A percentile compares a stretch with the other conserved stretches of the same genome.
phyloP scores from a whole-genome alignment of 75 land plant species.

The Sequoiadendron giganteum region DNA sequence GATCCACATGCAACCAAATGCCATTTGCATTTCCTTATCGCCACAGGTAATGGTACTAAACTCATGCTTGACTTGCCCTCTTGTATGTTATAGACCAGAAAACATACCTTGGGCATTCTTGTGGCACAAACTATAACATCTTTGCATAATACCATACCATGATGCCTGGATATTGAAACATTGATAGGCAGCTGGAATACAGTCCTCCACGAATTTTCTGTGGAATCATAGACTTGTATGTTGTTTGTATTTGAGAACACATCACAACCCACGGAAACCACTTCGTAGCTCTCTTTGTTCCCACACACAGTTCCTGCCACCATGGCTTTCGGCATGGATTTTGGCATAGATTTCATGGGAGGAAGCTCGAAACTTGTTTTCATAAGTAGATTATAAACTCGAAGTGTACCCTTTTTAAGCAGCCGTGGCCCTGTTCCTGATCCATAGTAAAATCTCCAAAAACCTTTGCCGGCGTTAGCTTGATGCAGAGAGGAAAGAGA shows the following conservation, averaged over 20 bases:
- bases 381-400: not conserved
- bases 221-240: not conserved
- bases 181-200: not conserved
- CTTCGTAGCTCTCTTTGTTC: not conserved
- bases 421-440: not conserved
- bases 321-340: not conserved
- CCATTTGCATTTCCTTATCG: not conserved
- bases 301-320: not conserved
- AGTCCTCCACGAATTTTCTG: not conserved
- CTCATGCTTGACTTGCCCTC: not conserved
- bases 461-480: not conserved
- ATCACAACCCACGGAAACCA: not conserved
- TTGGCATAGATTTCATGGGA: not conserved
- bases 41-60: not conserved
- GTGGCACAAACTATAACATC: not conserved
- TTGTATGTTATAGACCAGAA: not conserved
- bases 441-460: not conserved
- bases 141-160: not conserved
- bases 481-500: not conserved
- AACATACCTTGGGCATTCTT: not conserved
- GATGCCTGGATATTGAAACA: not conserved
- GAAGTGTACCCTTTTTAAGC: not conserved
- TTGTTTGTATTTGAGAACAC: not conserved
- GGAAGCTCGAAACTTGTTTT: not conserved
- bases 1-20: not conserved